phyloP scores from a whole-genome alignment of 2,329 filamentous ascomycete genomes.

The Cladosporium sp. region DNA sequence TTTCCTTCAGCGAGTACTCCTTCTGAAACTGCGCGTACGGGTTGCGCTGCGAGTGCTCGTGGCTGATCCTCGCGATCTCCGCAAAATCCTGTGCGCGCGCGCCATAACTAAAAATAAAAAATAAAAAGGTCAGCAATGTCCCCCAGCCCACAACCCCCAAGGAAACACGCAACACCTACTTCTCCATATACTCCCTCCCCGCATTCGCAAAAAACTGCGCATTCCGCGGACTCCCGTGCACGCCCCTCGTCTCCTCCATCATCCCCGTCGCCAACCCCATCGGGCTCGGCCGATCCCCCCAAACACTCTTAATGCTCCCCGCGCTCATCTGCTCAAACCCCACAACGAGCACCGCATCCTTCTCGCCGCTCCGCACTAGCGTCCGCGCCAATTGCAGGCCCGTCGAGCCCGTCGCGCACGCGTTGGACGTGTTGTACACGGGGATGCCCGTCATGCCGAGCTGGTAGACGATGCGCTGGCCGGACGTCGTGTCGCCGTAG shows the following conservation, averaged over 20 bases:
- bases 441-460: slow-evolving; percentile 96
- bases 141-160: background rate
- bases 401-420: slow-evolving; percentile 89
- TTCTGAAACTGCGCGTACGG: slow-evolving; percentile 95
- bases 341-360: slow-evolving; percentile 74
- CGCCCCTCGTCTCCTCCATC: slow-evolving; percentile 31
- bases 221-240: slow-evolving; percentile 20
- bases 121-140: too few relatives aligned
- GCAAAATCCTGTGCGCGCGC: slow-evolving; percentile 73
- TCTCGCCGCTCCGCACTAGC: slow-evolving; percentile 70
- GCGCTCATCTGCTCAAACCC: slow-evolving; percentile 98
- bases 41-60: slow-evolving; percentile 83
- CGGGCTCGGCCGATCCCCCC: slow-evolving; percentile 77
- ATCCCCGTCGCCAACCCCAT: slow-evolving; percentile 65
- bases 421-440: slow-evolving; percentile 98
- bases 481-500: slow-evolving; percentile 91
- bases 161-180: slow-evolving; percentile 34
- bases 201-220: slow-evolving; percentile 90
- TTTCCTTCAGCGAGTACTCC: slow-evolving; percentile 79
- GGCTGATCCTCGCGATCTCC: slow-evolving; percentile 88
- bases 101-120: slow-evolving; percentile 51
- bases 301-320: slow-evolving; percentile 73
- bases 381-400: slow-evolving; percentile 78
- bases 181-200: slow-evolving; percentile 93
- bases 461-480: slow-evolving; percentile 96